Percentiles rank a stretch among this genome's conserved stretches.
Evolutionary conservation across 371 early-diverging fungal genomes (phyloP).

Genomic region (Saksenaea vasiformis): DNA sequence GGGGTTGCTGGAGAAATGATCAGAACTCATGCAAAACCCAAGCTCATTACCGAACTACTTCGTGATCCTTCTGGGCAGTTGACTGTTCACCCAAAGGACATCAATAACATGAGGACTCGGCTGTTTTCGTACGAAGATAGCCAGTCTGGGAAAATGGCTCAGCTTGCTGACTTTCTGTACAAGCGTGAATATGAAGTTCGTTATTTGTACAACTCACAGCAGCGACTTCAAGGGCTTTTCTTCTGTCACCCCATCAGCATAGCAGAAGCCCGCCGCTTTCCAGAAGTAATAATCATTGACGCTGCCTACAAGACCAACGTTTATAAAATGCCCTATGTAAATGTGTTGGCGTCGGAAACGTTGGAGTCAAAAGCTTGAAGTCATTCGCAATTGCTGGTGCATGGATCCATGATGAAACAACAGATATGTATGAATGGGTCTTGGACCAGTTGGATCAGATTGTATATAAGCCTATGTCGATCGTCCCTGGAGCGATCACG

Average conservation of each 20-base stretch:
- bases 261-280: background rate
- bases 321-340: background rate
- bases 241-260: slow-evolving; percentile 4
- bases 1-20: background rate
- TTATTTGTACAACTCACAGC: background rate
- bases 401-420: slow-evolving; percentile 5
- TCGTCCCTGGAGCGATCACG: background rate
- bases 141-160: background rate
- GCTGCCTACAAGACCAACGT: background rate
- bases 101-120: background rate
- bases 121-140: background rate
- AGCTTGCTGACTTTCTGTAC: background rate
- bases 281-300: background rate
- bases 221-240: background rate
- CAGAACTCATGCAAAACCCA: background rate
- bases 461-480: background rate
- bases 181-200: background rate
- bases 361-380: slow-evolving; percentile 10
- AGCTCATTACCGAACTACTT: background rate
- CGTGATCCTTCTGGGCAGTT: background rate
- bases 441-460: background rate
- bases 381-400: slow-evolving; percentile 9
- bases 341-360: slow-evolving; percentile 47
- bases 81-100: background rate
- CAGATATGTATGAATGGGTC: slow-evolving; percentile 7